Conservation (phyloP, 2,329 filamentous ascomycete species). For the Metarhizium rileyi region DNA sequence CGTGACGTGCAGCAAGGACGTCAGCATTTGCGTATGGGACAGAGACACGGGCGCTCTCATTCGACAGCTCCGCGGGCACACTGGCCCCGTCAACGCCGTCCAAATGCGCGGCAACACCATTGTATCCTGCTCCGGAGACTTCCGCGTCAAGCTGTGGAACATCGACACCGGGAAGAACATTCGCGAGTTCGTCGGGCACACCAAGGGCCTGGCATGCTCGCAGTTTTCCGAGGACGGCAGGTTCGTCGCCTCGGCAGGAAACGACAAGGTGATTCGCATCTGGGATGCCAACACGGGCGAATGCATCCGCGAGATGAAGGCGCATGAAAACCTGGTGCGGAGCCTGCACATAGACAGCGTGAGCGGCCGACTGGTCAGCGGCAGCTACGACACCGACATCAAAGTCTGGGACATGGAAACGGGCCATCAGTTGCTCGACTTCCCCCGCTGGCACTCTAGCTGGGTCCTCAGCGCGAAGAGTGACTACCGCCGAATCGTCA, state of each 20-base stretch:
- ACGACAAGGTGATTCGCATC: conserved; percentile 90
- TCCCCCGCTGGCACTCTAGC: conserved; percentile 90
- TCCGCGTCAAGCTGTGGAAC: conserved; percentile 91
- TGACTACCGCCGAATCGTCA: conserved; percentile 89
- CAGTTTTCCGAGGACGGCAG: conserved; percentile 95
- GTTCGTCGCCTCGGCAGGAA: conserved; percentile 86
- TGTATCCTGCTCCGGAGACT: conserved; percentile 89
- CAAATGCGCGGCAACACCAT: conserved; percentile 89
- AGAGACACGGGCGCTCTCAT: conserved; percentile 66
- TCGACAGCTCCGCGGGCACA: conserved; percentile 74
- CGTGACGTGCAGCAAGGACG: conserved; percentile 94
- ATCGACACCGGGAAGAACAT: conserved; percentile 80
- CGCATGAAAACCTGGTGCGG: conserved; percentile 78
- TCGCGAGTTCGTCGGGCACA: conserved; percentile 82
- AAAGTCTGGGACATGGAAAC: conserved; percentile 86
- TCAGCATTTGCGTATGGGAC: conserved; percentile 90
- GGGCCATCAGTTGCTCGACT: conserved; percentile 68
- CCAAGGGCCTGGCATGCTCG: conserved; percentile 87
- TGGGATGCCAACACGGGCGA: conserved; percentile 90
- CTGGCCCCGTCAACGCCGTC: conserved; percentile 90
- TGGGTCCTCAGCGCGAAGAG: conserved; percentile 97
- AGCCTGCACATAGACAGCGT: conserved; percentile 84
- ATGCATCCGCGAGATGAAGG: conserved; percentile 68
- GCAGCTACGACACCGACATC: conserved; percentile 90
- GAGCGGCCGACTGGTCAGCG: conserved; percentile 78